Base-by-base conservation (phyloP, 2,329 filamentous ascomycete species). In the Dactylellina leptospora region DNA sequence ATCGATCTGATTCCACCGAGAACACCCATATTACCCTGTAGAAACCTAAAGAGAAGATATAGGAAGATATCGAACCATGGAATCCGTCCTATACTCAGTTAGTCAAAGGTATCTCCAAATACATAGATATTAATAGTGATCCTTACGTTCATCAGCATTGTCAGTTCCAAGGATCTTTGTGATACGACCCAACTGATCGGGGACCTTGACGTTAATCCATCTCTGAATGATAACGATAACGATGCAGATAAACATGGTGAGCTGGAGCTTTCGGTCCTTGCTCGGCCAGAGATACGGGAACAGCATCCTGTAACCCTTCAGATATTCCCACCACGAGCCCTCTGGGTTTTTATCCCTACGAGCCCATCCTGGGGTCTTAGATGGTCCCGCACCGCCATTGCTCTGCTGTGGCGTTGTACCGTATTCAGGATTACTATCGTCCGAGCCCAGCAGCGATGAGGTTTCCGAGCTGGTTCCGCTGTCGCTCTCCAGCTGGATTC, bases 221-320 rank as follows among this genome's bases (percentile, higher is more conserved):
- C 95, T 88, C 82, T 97, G 93, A 9, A 90, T 77, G 47, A 95
- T 80, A 61, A 97, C 87, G 50, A 99, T 84, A 33, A 87, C 56
- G 77, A 97, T 93, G 81, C 95, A 97, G 50, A 92, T 77, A 18
- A 96, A 79, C 18, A 97, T 92, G 60, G 93, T 85, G 22, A 92
- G 75, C 81, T 97, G 89, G 61, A 99, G 83, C 74, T 83, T 85
- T 36, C 84, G 81, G 54, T 91, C 88, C 78, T 93, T 93, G 77
- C 88, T 90, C 0, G 95, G 95, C 95, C 95, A 99, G 68, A 97
- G 86, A 78, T 97, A 99, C 0, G 93, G 93, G 79, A 97, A 96
- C 81, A 99, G 96, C 55, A 97, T 84, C 10, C 89, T 90, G 80
- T 97, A 99, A 47, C 93, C 92, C 74, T 89, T 88, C 72, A 97